Evolutionary conservation across 495 filamentous ascomycete species (phyloP).

Genomic region (Hyaloscypha variabilis): DNA sequence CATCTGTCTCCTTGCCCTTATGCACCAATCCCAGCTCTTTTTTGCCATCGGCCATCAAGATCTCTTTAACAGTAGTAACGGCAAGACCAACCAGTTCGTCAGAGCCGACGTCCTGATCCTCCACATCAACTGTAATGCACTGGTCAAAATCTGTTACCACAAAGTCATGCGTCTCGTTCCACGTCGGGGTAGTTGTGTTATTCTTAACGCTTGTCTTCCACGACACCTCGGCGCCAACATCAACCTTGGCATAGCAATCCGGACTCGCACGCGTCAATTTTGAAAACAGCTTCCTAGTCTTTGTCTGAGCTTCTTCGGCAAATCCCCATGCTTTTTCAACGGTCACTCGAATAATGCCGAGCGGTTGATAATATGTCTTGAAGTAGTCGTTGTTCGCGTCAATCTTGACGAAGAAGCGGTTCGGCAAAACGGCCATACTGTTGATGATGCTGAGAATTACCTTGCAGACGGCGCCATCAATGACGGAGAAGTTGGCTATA

Average conservation of each 20-base stretch:
- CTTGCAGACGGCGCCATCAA: slow-evolving; percentile 39
- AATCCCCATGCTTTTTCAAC: slow-evolving; percentile 39
- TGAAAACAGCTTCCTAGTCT: slow-evolving; percentile 35
- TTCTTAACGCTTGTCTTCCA: slow-evolving; percentile 44
- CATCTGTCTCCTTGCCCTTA: slow-evolving; percentile 36
- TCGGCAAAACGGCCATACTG: slow-evolving; percentile 43
- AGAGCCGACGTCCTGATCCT: slow-evolving; percentile 40
- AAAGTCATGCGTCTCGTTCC: slow-evolving; percentile 46
- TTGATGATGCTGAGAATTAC: slow-evolving; percentile 42
- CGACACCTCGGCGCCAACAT: slow-evolving; percentile 37
- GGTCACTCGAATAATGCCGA: slow-evolving; percentile 43
- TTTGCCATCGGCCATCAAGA: slow-evolving; percentile 37
- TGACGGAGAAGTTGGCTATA: slow-evolving; percentile 39
- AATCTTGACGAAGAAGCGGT: slow-evolving; percentile 45
- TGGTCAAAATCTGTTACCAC: slow-evolving; percentile 42
- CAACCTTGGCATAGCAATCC: slow-evolving; percentile 44
- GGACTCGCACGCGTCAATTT: slow-evolving; percentile 38
- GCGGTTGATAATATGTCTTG: slow-evolving; percentile 43
- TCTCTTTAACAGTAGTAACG: slow-evolving; percentile 38
- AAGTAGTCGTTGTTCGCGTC: slow-evolving; percentile 44
- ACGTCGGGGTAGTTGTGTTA: slow-evolving; percentile 39
- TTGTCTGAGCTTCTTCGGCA: slow-evolving; percentile 30
- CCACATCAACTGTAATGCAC: slow-evolving; percentile 37
- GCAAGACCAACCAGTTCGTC: slow-evolving; percentile 46
- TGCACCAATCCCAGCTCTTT: slow-evolving; percentile 38